Conservation (phyloP, 164 flowering plant species). For the Sedum album region DNA sequence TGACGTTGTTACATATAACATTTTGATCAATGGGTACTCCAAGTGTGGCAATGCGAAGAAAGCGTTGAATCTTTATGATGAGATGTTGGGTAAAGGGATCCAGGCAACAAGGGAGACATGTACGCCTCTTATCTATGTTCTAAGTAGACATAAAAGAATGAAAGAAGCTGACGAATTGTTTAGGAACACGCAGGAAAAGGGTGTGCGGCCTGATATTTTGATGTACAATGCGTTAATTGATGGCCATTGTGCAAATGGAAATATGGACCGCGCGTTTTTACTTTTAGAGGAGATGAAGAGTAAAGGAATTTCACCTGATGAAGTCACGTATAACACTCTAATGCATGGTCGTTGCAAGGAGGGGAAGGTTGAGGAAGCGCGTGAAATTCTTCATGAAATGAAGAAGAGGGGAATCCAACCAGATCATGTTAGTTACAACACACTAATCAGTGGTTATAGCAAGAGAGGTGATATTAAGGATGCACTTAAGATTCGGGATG, state of each 20-base stretch:
- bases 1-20: slow-evolving; percentile 70
- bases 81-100: slow-evolving; percentile 54
- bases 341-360: slow-evolving; percentile 67
- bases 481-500: slow-evolving; percentile 64
- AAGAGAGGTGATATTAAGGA: slow-evolving; percentile 64
- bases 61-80: slow-evolving; percentile 55
- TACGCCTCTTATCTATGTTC: slow-evolving; percentile 63
- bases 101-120: slow-evolving; percentile 56
- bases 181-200: slow-evolving; percentile 28
- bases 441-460: slow-evolving; percentile 80
- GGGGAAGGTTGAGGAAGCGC: slow-evolving; percentile 78
- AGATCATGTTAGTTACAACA: slow-evolving; percentile 70
- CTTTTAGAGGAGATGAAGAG: slow-evolving; percentile 47
- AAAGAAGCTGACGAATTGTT: slow-evolving; percentile 68
- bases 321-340: slow-evolving; percentile 72
- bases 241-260: slow-evolving; percentile 19
- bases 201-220: slow-evolving; percentile 49
- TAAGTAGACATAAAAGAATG: slow-evolving; percentile 46
- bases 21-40: slow-evolving; percentile 70
- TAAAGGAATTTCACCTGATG: slow-evolving; percentile 55
- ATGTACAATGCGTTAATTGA: slow-evolving; percentile 13
- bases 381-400: slow-evolving; percentile 63
- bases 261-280: slow-evolving; percentile 26
- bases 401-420: slow-evolving; percentile 62
- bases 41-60: slow-evolving; percentile 46